A percentile compares a stretch with the other conserved stretches of the same genome.
Conservation (phyloP, 169 alveolate species). For the Fabrea salina region DNA sequence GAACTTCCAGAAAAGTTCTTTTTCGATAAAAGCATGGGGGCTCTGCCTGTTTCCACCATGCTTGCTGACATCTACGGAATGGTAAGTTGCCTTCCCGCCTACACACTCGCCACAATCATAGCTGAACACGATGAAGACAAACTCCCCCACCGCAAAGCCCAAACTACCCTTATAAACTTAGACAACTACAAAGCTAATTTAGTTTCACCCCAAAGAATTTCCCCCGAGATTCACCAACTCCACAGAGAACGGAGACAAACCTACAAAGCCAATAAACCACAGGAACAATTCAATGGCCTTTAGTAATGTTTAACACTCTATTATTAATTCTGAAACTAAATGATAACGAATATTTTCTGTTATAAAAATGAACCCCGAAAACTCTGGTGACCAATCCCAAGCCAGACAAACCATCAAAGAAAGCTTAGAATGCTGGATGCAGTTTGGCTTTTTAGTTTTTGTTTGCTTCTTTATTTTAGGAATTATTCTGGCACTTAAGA, state of each 20-base stretch:
- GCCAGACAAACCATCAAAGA: too few species aligned
- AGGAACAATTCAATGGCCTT: too few species aligned
- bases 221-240: neutral
- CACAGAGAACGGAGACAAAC: neutral
- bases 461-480: too few species aligned
- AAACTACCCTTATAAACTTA: neutral
- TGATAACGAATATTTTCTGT: too few species aligned
- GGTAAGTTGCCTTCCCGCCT: neutral
- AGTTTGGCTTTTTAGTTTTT: too few species aligned
- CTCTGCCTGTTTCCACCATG: slow-evolving; percentile 21
- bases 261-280: too few species aligned
- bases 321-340: too few species aligned
- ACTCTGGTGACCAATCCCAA: too few species aligned
- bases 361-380: too few species aligned
- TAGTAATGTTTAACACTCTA: too few species aligned
- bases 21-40: slow-evolving; percentile 28
- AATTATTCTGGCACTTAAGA: too few species aligned
- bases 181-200: neutral
- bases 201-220: neutral
- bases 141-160: slow-evolving; percentile 16
- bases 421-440: too few species aligned
- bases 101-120: neutral
- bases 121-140: neutral
- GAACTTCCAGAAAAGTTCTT: slow-evolving; percentile 31
- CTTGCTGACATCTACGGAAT: slow-evolving; percentile 17